Base-by-base conservation (phyloP, 805 yeast species). In the Wickerhamiella occidentalis region DNA sequence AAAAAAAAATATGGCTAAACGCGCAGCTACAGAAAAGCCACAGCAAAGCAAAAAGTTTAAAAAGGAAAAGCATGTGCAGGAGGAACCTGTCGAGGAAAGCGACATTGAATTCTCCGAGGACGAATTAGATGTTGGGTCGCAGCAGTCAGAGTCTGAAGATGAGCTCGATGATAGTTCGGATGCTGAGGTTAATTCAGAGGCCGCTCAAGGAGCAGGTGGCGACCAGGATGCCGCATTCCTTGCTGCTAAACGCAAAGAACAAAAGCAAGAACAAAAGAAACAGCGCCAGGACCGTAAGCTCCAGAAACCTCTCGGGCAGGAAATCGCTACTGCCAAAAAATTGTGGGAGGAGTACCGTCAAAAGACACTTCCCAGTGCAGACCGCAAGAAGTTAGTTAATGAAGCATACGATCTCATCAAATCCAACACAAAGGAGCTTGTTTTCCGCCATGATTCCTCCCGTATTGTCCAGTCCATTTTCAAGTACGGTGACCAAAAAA, bases 391-490 rank as follows among this genome's bases (percentile, higher is more conserved):
- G 65, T 70, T 87, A 47, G 78, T 88, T 57, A 74, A 82, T 58
- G 90, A 88, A 67, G 79, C 85, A 41, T 88, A 96, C 95, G 80
- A 74, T 21, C 73, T 85, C 53, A 72, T 94, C 46, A 77, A 82
- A 59, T 86, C 82, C 59, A 78, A 80, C 47, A 74, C 87, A 50
- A 76, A 77, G 54, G 96, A 90, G 59, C 74, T 90, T 56, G 96
- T 90, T 29, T 66, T 90, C 69, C 87, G 92, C 70, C 98, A 90
- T 63, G 97, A 90, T 71, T 90, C 96, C 8, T 85, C 96, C 21
- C 78, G 98, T 69, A 90, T 90, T 50, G 94, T 90, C 38, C 98
- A 90, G 68, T 87, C 96, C 1, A 74, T 90, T 56, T 80, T 90
- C 53, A 90, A 90, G 65, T 86, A 84, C 63, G 80, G 92, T 11